Conservation (phyloP, 2,329 filamentous ascomycete genomes). For the Aplosporella prunicola region DNA sequence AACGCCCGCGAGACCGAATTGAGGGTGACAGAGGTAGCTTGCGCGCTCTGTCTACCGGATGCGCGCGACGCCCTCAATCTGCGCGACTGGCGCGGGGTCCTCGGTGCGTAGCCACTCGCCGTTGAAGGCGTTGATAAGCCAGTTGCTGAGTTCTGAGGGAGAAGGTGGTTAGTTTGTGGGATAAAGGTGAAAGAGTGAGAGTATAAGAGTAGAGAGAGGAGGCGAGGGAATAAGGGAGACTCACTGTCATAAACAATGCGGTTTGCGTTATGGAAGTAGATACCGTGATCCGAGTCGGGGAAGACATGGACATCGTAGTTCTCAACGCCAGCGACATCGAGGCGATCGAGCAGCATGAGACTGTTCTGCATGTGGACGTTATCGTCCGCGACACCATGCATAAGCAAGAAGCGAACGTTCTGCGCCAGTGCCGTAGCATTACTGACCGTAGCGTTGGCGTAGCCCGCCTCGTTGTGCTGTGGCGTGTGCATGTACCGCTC, state of each 20-base stretch:
- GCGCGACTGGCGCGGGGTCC: constrained; percentile 37
- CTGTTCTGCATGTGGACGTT: constrained; percentile 98
- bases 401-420: constrained; percentile 82
- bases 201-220: neutral
- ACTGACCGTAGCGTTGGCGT: constrained; percentile 62
- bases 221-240: constrained; percentile 28
- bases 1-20: no score
- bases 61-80: neutral
- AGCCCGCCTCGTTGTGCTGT: constrained; percentile 68
- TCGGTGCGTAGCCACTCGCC: constrained; percentile 72
- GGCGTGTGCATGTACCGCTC: constrained; percentile 97
- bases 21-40: no score
- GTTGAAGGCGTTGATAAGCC: constrained; percentile 96
- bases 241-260: constrained; percentile 85
- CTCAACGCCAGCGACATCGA: constrained; percentile 71
- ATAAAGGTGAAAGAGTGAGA: constrained; percentile 8
- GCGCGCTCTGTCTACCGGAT: no score
- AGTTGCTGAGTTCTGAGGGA: constrained; percentile 62
- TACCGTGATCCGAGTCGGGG: constrained; percentile 90
- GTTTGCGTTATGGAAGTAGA: constrained; percentile 90
- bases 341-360: constrained; percentile 71
- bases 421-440: constrained; percentile 64
- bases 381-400: constrained; percentile 95
- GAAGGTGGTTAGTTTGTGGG: no score
- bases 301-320: constrained; percentile 98